Evolutionary conservation across 2,329 filamentous ascomycete genomes (phyloP).

Genomic region (Talaromyces sp.): DNA sequence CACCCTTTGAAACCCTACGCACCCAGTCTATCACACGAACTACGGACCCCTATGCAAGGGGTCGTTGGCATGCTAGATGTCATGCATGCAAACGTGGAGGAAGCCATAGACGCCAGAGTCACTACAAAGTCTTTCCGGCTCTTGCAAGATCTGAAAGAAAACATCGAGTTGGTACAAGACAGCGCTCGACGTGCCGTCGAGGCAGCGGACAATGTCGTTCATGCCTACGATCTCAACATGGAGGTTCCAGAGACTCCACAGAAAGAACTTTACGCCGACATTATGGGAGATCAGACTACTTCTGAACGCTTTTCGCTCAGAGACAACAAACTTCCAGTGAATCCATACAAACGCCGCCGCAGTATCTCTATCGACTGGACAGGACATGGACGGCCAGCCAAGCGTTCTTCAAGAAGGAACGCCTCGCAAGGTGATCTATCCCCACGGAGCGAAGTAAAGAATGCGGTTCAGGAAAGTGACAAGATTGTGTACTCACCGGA

Average conservation of each 20-base stretch:
- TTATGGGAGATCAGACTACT: conserved; percentile 27
- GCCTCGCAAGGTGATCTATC: conserved; percentile 35
- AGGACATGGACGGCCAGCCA: conserved; percentile 31
- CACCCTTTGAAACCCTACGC: conserved; percentile 69
- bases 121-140: conserved; percentile 50
- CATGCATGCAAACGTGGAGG: conserved; percentile 68
- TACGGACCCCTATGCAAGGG: conserved; percentile 71
- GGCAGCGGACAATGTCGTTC: conserved; percentile 70
- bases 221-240: conserved; percentile 73
- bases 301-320: conserved; percentile 39
- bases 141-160: conserved; percentile 61
- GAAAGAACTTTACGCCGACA: conserved; percentile 38
- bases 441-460: conserved; percentile 39
- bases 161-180: conserved; percentile 70
- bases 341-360: conserved; percentile 45
- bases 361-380: conserved; percentile 39
- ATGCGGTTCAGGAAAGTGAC: conserved; percentile 42
- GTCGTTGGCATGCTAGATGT: conserved; percentile 73
- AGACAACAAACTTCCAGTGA: conserved; percentile 42
- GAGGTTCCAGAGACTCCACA: conserved; percentile 63
- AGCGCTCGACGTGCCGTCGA: conserved; percentile 68
- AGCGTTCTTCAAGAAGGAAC: conserved; percentile 34
- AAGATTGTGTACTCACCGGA: conserved; percentile 38
- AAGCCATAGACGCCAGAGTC: conserved; percentile 56
- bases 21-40: conserved; percentile 67